These are phyloP conservation scores for Tulasnella sp. DNA, from an alignment of 768 basidiomycete genomes.

Conservation along the genomic window DNA sequence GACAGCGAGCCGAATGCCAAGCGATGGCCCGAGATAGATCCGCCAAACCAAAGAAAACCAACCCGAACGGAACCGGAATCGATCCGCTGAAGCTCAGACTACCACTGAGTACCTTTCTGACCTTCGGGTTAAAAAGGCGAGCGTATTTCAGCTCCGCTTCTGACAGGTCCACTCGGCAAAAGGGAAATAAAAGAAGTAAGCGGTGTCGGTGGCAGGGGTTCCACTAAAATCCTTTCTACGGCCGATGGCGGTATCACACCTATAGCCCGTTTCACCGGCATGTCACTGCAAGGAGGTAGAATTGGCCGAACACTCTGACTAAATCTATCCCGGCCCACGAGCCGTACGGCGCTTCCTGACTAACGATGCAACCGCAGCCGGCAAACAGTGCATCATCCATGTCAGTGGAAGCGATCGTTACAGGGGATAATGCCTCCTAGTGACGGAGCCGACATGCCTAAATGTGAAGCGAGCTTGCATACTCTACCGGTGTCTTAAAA, in stretches of 20 bases:
- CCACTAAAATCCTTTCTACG: background rate
- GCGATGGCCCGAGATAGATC: conserved; percentile 3
- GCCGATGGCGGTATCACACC: background rate
- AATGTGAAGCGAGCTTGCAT: background rate
- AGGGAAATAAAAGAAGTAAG: background rate
- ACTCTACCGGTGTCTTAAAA: background rate
- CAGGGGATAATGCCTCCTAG: background rate
- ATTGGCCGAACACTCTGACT: background rate
- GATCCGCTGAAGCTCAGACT: background rate
- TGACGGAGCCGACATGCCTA: background rate
- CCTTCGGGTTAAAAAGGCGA: background rate
- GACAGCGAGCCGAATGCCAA: background rate
- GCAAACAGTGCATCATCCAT: background rate
- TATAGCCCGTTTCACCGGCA: background rate
- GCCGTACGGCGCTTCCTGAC: conserved; percentile 1
- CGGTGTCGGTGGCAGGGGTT: conserved; percentile 1
- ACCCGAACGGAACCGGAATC: background rate
- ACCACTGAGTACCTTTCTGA: background rate
- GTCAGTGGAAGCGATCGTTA: background rate
- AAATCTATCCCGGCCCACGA: background rate
- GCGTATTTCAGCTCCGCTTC: background rate
- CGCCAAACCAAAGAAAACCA: background rate
- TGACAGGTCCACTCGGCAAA: background rate
- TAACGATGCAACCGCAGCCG: background rate
- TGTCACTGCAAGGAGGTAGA: background rate